Evolutionary conservation across 1,139 yeast genomes (phyloP).

Genomic region (Yamadazyma sp.): DNA sequence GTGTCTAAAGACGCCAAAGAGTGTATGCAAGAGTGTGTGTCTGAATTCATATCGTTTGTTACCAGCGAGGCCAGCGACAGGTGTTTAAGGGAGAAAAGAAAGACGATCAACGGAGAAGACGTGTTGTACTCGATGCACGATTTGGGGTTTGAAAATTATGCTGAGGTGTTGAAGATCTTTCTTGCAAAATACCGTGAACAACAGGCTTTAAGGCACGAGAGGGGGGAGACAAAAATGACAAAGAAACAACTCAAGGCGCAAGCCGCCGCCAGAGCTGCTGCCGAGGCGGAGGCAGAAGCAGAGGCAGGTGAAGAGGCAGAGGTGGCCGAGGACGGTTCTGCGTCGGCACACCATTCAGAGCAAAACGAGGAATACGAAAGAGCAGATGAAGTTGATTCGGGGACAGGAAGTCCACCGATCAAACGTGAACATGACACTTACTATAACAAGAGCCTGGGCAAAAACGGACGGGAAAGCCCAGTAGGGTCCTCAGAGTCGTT

Average conservation of each 20-base stretch:
- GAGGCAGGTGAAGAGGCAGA: not conserved
- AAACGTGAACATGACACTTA: slow-evolving; percentile 1
- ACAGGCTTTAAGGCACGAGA: slow-evolving; percentile 65
- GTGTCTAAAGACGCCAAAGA: slow-evolving; percentile 52
- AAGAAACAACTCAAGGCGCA: slow-evolving; percentile 38
- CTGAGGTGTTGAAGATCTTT: slow-evolving; percentile 68
- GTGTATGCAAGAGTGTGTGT: slow-evolving; percentile 53
- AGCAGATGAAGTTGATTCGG: not conserved
- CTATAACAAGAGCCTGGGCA: not conserved
- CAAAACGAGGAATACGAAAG: slow-evolving; percentile 2
- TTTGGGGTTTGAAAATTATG: slow-evolving; percentile 70
- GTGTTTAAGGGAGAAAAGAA: slow-evolving; percentile 66
- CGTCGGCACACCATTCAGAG: not conserved
- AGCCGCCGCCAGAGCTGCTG: slow-evolving; percentile 23
- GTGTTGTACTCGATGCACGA: slow-evolving; percentile 66
- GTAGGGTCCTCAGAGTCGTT: slow-evolving; percentile 15
- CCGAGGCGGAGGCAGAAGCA: slow-evolving; percentile 13
- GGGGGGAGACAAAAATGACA: slow-evolving; percentile 50
- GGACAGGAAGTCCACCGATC: not conserved
- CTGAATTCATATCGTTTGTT: slow-evolving; percentile 59
- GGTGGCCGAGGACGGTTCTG: slow-evolving; percentile 3
- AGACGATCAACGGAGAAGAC: slow-evolving; percentile 73
- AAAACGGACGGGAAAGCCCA: slow-evolving; percentile 3
- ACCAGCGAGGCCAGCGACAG: slow-evolving; percentile 68
- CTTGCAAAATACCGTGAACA: slow-evolving; percentile 68